Base-by-base conservation (phyloP, 768 basidiomycete species). In the Multifurca ochricompacta region DNA sequence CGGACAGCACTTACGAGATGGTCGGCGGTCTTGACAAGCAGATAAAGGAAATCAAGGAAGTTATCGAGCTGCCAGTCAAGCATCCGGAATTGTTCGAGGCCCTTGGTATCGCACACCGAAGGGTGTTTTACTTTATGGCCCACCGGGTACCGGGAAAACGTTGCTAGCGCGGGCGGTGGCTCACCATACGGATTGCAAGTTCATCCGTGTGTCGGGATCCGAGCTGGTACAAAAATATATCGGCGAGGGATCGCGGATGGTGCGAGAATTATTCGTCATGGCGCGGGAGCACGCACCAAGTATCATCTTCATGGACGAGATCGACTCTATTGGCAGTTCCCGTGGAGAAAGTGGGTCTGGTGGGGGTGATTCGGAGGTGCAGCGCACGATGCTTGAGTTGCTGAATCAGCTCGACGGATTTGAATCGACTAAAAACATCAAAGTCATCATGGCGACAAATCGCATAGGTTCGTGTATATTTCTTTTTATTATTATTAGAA, bases 281-380 rank as follows among this genome's bases (percentile, higher is more conserved):
- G 95, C 95, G 3, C 72, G 93, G 58, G 95, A 97, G 68, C 92
- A 96, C 65, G 95, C 95, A 31, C 95, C 95, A 32, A 89, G 87
- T 69, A 96, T 98, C 72, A 96, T 98, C 67, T 97, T 98, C 76
- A 96, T 98, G 94, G 95, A 97, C 68, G 95, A 97, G 72, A 97
- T 98, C 60, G 95, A 98, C 71, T 92, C 90, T 18, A 98, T 98
- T 65, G 95, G 95, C 51, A 88, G 85, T 59, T 91, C 91, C 59
- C 72, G 94, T 67, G 91, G 94, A 10, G 90, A 93, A 61, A 73
- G 77, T 30, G 83, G 83, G 7, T 77, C 76, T 19, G 79, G 81
- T 6, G 76, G 78, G 27, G 81, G 81, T 5, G 81, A 83, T 65
- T 80, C 78, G 16, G 81, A 82, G 67, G 81, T 82, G 16, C 81